Conservation (phyloP, 2,329 filamentous ascomycete species). For the Elsinoe batatas region DNA sequence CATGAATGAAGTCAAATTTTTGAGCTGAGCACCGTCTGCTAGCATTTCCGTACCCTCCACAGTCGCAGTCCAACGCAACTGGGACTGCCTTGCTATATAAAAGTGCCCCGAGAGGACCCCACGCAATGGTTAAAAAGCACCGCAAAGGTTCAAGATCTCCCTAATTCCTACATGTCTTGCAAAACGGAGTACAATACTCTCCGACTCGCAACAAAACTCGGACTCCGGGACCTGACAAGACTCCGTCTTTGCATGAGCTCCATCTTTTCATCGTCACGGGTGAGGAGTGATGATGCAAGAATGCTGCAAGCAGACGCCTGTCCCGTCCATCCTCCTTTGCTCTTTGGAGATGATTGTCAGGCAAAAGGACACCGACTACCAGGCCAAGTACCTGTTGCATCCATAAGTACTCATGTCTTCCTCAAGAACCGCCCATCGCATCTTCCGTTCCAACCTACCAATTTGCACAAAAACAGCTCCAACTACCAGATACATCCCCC, state of each 20-base stretch:
- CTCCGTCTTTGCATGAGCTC: conserved; percentile 5
- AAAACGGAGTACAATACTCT: background rate
- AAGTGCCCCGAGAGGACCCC: too few relatives aligned
- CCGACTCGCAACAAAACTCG: background rate
- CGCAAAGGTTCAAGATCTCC: too few relatives aligned
- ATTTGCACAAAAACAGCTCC: background rate
- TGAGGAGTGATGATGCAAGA: conserved; percentile 9
- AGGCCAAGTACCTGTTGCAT: background rate
- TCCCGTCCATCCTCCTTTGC: background rate
- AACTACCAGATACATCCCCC: background rate
- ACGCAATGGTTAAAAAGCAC: too few relatives aligned
- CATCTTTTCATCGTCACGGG: background rate
- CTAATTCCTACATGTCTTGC: background rate
- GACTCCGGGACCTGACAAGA: background rate
- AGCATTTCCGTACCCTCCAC: too few relatives aligned
- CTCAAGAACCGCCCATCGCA: background rate
- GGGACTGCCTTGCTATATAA: too few relatives aligned
- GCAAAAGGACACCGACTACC: background rate
- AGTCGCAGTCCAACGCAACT: too few relatives aligned
- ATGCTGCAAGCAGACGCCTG: conserved; percentile 3
- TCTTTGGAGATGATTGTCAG: background rate
- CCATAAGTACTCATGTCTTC: conserved; percentile 4
- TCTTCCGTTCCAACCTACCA: background rate
- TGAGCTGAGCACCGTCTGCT: too few relatives aligned
- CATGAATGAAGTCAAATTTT: too few relatives aligned